Conservation (phyloP, 805 yeast species). For the Lipomyces orientalis region DNA sequence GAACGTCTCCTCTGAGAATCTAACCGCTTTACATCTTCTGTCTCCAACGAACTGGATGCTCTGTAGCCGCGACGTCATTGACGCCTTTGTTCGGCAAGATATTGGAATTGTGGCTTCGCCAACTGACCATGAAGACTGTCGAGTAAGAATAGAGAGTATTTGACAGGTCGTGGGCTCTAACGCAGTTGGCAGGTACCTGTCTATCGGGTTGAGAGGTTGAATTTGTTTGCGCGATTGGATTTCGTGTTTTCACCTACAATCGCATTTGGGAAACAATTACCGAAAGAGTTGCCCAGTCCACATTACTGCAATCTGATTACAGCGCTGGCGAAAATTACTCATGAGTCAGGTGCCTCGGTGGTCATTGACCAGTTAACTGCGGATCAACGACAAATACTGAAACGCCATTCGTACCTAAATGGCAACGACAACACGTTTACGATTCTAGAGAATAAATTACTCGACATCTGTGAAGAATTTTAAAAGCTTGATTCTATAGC, state of each 20-base stretch:
- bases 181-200: neutral
- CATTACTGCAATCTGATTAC: conserved; percentile 3
- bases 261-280: neutral
- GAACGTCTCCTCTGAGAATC: neutral
- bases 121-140: neutral
- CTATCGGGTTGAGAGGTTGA: neutral
- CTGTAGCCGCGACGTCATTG: neutral
- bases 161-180: neutral
- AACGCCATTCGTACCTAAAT: neutral
- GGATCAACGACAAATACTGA: conserved; percentile 1
- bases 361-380: conserved; percentile 3
- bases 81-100: conserved; percentile 2
- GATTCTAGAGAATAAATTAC: conserved; percentile 2
- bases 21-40: neutral
- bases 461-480: neutral
- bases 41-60: conserved; percentile 7
- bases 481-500: neutral
- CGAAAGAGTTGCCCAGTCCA: neutral
- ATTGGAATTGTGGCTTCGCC: conserved; percentile 1
- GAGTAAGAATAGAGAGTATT: neutral
- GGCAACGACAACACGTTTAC: conserved; percentile 2
- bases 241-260: neutral
- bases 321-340: neutral
- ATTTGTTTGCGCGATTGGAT: conserved; percentile 2
- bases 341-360: conserved; percentile 1